These are phyloP conservation scores for Penicillium glabrum DNA, from an alignment of 2,329 filamentous ascomycete genomes.

Conservation along the genomic window DNA sequence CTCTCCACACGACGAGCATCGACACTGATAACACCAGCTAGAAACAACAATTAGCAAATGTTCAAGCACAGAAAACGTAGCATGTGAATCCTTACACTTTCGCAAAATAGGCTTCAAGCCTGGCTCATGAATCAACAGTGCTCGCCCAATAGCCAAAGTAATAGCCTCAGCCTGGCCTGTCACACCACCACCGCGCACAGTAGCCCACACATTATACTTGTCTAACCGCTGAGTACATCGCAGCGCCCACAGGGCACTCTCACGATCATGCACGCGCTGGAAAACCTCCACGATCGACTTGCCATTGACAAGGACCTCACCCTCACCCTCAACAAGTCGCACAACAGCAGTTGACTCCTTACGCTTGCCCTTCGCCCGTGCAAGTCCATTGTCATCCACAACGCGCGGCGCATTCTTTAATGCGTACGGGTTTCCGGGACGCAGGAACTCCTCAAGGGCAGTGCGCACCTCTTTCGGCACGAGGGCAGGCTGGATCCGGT, in stretches of 20 bases:
- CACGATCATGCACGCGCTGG: conserved; percentile 84
- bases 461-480: conserved; percentile 68
- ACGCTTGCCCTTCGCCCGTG: conserved; percentile 77
- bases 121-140: conserved; percentile 86
- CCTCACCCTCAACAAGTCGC: conserved; percentile 88
- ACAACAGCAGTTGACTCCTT: conserved; percentile 85
- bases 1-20: conserved; percentile 92
- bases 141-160: conserved; percentile 85
- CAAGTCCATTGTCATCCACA: conserved; percentile 75
- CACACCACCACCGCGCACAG: conserved; percentile 80
- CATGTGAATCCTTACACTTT: conserved; percentile 67
- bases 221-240: conserved; percentile 79
- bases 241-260: conserved; percentile 90
- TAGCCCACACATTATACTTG: conserved; percentile 95
- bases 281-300: conserved; percentile 81
- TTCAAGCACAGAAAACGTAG: neutral
- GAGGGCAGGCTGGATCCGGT: conserved; percentile 78
- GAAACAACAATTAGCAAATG: conserved; percentile 20
- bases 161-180: conserved; percentile 96
- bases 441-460: conserved; percentile 69
- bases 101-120: conserved; percentile 82
- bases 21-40: conserved; percentile 89
- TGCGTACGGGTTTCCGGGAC: conserved; percentile 69
- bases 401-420: conserved; percentile 61
- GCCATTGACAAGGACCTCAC: conserved; percentile 86